phyloP scores from a whole-genome alignment of 805 yeast genomes.

The Ogataea trehalophila region DNA sequence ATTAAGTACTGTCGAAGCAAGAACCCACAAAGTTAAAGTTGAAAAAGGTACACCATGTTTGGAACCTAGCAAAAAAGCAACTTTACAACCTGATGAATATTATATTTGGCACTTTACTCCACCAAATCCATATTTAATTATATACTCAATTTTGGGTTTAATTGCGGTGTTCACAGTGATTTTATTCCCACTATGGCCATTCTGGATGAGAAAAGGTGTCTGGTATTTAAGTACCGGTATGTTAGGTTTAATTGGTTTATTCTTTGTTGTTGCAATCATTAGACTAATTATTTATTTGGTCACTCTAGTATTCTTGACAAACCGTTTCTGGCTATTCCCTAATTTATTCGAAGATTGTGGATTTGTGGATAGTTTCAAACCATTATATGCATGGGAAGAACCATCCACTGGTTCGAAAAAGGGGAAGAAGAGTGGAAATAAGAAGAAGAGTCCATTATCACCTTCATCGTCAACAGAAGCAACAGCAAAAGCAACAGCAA shows the following conservation, averaged over 20 bases:
- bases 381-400: constrained; percentile 75
- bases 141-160: constrained; percentile 62
- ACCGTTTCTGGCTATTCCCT: constrained; percentile 95
- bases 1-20: constrained; percentile 62
- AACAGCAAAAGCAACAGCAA: too few species aligned
- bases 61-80: constrained; percentile 50
- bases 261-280: constrained; percentile 74
- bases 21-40: constrained; percentile 56
- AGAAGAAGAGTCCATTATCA: neutral
- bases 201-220: constrained; percentile 80
- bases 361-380: constrained; percentile 84
- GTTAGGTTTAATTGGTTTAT: constrained; percentile 65
- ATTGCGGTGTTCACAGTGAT: constrained; percentile 59
- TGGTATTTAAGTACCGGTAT: constrained; percentile 83
- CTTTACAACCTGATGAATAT: constrained; percentile 61
- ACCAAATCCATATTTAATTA: constrained; percentile 57
- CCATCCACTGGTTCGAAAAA: constrained; percentile 22
- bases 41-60: constrained; percentile 60
- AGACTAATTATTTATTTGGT: constrained; percentile 66
- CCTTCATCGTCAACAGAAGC: too few species aligned
- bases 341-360: constrained; percentile 95
- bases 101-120: constrained; percentile 80
- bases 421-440: neutral
- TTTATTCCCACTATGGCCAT: constrained; percentile 94
- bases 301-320: constrained; percentile 51